Evolutionary conservation across 805 yeast species (phyloP).

Genomic region (Cyberlindnera bimundalis): DNA sequence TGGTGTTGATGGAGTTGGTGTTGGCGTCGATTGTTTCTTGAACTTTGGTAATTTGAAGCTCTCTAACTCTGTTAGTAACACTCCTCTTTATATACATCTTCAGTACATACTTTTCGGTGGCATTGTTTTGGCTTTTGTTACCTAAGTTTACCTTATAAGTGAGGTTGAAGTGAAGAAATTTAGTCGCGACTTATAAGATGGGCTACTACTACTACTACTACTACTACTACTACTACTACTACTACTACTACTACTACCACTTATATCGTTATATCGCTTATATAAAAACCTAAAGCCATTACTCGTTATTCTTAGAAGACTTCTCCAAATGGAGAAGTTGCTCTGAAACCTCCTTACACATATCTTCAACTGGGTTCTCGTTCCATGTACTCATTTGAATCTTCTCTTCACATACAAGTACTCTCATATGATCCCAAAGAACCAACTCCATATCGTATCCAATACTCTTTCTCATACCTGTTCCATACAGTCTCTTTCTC

Average conservation of each 20-base stretch:
- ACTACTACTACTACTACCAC: no score
- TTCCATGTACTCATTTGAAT: slow-evolving; percentile 40
- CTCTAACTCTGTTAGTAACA: slow-evolving; percentile 9
- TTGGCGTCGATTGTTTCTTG: slow-evolving; percentile 10
- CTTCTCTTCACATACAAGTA: slow-evolving; percentile 43
- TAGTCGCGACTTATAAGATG: no score
- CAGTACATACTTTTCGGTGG: slow-evolving; percentile 20
- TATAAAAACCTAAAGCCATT: no score
- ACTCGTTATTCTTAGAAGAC: slow-evolving; percentile 3
- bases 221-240: no score
- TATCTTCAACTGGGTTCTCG: slow-evolving; percentile 6
- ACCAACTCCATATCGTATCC: slow-evolving; percentile 51
- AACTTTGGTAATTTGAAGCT: slow-evolving; percentile 17
- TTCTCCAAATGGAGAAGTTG: slow-evolving; percentile 7
- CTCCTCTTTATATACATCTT: not conserved
- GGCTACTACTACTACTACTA: no score
- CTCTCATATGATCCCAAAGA: slow-evolving; percentile 51
- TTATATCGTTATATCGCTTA: no score
- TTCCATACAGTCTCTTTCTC: slow-evolving; percentile 11
- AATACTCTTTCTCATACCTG: slow-evolving; percentile 30
- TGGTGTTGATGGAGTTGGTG: slow-evolving; percentile 29
- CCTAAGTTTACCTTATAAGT: no score
- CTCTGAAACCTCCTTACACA: slow-evolving; percentile 10
- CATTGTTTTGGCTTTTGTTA: slow-evolving; percentile 7
- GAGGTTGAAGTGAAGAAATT: no score